Conservation (phyloP, 2,329 filamentous ascomycete genomes). For the Hymenoscyphus albidus region DNA sequence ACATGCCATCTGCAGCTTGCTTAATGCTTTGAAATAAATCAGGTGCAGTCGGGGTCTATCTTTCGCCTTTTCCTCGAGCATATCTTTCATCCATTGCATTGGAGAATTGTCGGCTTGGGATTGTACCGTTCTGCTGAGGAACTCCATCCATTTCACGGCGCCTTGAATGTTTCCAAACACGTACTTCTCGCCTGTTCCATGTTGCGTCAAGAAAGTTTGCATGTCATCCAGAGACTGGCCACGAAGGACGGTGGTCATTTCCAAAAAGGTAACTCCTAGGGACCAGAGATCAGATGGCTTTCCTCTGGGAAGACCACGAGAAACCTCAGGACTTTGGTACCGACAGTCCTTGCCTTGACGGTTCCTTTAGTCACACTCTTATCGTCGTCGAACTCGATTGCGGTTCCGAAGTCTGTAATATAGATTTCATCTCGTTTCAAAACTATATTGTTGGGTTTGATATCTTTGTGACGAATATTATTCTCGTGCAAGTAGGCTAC, state of each 20-base stretch:
- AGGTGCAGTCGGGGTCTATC: slow-evolving; percentile 11
- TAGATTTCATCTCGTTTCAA: slow-evolving; percentile 4
- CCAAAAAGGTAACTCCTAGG: slow-evolving; percentile 12
- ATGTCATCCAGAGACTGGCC: slow-evolving; percentile 10
- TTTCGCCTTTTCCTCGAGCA: slow-evolving; percentile 11
- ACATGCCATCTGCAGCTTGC: not conserved
- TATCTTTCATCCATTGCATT: slow-evolving; percentile 16
- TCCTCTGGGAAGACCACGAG: not conserved
- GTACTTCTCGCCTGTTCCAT: not conserved
- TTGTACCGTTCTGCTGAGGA: not conserved
- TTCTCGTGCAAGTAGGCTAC: slow-evolving; percentile 3
- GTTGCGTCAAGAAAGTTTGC: not conserved
- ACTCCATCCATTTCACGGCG: not conserved
- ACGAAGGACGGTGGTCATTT: slow-evolving; percentile 15
- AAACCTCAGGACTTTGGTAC: not conserved
- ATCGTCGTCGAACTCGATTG: slow-evolving; percentile 2
- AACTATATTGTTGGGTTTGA: slow-evolving; percentile 4
- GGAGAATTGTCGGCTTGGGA: slow-evolving; percentile 13
- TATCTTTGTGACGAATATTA: slow-evolving; percentile 6
- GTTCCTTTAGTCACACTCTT: slow-evolving; percentile 4
- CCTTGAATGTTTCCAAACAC: not conserved
- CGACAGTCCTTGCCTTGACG: not conserved
- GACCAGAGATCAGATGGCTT: slow-evolving; percentile 8
- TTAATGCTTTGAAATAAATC: slow-evolving; percentile 9
- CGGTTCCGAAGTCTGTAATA: slow-evolving; percentile 5